Percentiles rank a stretch among this genome's conserved stretches.
Evolutionary conservation across 2,329 filamentous ascomycete species (phyloP).

Genomic region (Tolypocladium sp.): DNA sequence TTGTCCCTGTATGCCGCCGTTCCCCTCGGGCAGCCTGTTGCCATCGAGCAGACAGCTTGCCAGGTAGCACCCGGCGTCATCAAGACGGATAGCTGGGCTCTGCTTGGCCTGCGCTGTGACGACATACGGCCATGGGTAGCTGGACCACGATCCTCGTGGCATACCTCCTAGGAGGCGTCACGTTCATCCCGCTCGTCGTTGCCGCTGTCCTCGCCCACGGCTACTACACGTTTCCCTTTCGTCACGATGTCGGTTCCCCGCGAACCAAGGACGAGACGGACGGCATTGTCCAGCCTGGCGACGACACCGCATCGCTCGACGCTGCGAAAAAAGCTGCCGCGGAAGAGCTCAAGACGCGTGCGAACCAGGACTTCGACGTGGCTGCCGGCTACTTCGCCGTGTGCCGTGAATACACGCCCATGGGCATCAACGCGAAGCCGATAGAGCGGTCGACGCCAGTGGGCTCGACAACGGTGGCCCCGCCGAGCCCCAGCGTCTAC

Average conservation of each 20-base stretch:
- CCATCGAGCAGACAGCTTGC: conserved; percentile 1
- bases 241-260: conserved; percentile 25
- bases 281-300: conserved; percentile 46
- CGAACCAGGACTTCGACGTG: conserved; percentile 60
- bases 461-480: conserved; percentile 62
- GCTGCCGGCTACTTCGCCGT: conserved; percentile 93
- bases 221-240: conserved; percentile 57
- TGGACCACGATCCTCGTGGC: conserved; percentile 56
- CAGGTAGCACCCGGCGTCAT: neutral
- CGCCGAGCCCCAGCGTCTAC: conserved; percentile 88
- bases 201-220: conserved; percentile 53
- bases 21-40: conserved; percentile 3
- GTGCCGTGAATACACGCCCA: conserved; percentile 83
- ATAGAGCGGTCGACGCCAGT: conserved; percentile 78
- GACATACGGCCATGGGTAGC: conserved; percentile 31
- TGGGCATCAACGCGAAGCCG: conserved; percentile 85
- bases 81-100: neutral
- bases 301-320: conserved; percentile 57
- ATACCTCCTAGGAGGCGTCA: conserved; percentile 81
- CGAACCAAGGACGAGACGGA: conserved; percentile 16
- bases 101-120: neutral
- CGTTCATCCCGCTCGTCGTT: conserved; percentile 70
- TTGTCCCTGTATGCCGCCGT: conserved; percentile 4
- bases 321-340: conserved; percentile 47
- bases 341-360: conserved; percentile 49